Evolutionary conservation across 169 alveolate genomes (phyloP), one percentile per base, ranked within the genome.

Genomic region (Plasmodium coatneyi): DNA sequence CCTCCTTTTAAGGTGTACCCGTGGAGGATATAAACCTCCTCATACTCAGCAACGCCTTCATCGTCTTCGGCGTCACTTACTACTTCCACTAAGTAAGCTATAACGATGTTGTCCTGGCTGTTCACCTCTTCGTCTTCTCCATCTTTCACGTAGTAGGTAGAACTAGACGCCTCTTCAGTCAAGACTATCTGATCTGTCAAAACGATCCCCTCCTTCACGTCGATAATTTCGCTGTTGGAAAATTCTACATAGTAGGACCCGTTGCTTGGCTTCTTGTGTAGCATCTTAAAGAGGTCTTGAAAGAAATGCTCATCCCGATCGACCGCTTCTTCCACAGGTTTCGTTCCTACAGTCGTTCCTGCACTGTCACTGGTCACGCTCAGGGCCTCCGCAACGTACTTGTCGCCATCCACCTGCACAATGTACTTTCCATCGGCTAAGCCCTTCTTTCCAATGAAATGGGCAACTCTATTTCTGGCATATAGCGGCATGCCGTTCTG

Each of bases 221-320:
- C 91, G 6, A 7, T 25, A 6, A 54, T 82, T 43, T 56, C 43
- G 36, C 43, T 78, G 19, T 49, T 60, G 14, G 80, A 49, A 25
- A 82, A 0, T 60, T 82, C 80, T 12, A 82, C 49, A n/a, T 32
- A 82, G 41, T 82, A 82, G 2, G 72, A 82, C 43, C 80, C 91
- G 28, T 60, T 60, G 12, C 36, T 16, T 16, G 81, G 81, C 46
- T 52, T 82, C 34, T 54, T 66, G 41, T 82, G 25, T 60, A 82
- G 60, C 43, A 82, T 34, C 72, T 52, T 82, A 3, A 82, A 56
- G 3, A 82, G 19, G 30, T 82, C 80, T 7, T 36, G 54, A 43
- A 82, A 82, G 43, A 19, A 46, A 22, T 49, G 2, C 34, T 80
- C 87, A 22, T 49, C 87, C n/a, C 30, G 28, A 25, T 19, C n/a